Evolutionary conservation across 768 basidiomycete species (phyloP).

Genomic region (Amanita rubescens): DNA sequence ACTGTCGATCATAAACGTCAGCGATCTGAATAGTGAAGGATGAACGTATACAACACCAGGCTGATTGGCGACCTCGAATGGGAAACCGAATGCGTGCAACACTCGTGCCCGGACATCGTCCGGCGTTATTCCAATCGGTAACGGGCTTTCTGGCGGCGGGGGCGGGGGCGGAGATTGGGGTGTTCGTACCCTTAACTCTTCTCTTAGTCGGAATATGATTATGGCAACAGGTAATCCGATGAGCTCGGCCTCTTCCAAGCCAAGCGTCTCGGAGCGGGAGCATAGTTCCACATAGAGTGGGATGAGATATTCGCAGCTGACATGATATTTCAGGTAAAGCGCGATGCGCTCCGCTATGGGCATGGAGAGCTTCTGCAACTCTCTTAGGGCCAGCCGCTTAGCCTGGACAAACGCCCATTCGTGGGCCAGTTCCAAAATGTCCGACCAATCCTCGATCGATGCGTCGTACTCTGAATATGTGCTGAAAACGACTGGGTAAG

Average conservation of each 20-base stretch:
- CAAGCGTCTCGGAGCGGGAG: conserved; percentile 29
- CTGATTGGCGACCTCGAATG: too few species aligned
- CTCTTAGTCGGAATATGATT: neutral
- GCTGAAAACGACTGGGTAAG: conserved; percentile 23
- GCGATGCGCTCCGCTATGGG: conserved; percentile 45
- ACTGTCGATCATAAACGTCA: too few species aligned
- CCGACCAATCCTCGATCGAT: conserved; percentile 41
- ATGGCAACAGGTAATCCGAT: conserved; percentile 35
- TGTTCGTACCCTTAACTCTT: neutral
- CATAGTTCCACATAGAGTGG: conserved; percentile 37
- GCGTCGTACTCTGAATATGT: conserved; percentile 50
- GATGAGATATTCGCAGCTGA: conserved; percentile 31
- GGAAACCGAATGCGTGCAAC: neutral
- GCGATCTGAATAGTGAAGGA: too few species aligned
- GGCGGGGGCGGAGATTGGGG: neutral
- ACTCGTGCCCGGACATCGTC: neutral
- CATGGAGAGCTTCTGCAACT: conserved; percentile 40
- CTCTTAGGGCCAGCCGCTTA: conserved; percentile 44
- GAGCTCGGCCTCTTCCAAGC: conserved; percentile 34
- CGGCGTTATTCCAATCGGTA: neutral
- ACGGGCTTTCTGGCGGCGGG: neutral
- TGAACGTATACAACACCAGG: too few species aligned
- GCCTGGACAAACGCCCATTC: conserved; percentile 50
- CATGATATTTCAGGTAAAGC: conserved; percentile 33
- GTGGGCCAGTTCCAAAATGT: conserved; percentile 45